Base-by-base conservation (phyloP, 352 stramenopile species). In the Plasmopara halstedii region DNA sequence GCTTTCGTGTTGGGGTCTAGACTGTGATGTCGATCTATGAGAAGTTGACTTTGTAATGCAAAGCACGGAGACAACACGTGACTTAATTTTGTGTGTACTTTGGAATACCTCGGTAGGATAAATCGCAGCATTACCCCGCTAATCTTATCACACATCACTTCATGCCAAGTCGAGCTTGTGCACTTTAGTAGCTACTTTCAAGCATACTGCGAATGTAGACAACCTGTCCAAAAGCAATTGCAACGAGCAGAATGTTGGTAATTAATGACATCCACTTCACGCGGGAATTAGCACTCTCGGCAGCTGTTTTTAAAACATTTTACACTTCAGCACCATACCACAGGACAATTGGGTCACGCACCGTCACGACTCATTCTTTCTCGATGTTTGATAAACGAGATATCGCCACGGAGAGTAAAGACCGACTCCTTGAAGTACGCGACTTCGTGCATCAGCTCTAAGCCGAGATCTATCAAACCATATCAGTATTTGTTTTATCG, bases 161-260 rank as follows among this genome's bases (percentile, higher is more conserved):
- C 26, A 47, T 19, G 15, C 33, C 8, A 14, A 36, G 25, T 42
- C 33, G 31, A 29, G n/a, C 13, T 22, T 37, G 23, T 21, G 17
- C 43, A 15, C 5, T 15, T 59, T 83, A 90, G 57, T 86, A 87
- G 42, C 73, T 69, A 39, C 56, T 75, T 45, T 89, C 75, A 15
- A 92, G 71, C 68, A 92, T 82, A 40, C 59, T 74, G 40, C 81
- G 81, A 40, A 92, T 88, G 68, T 88, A 89, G 45, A 92, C 50
- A 32, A 92, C 77, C 47, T 92, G 81, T n/a, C 58, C 72, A 22
- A 85, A 66, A 17, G 81, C 81, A 47, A 92, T 87, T 21, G 69
- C 64, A 18, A 92, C 55, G 18, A 92, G 70, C 43, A 92, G 70
- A 31, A 83, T 10, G 53, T 92, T 92, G 0, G 71, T 88, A 38